A percentile compares a stretch with the other conserved stretches of the same genome.
These are phyloP conservation scores for Wickerhamomyces sp. DNA, from an alignment of 1,139 yeast genomes.

Conservation along the genomic window DNA sequence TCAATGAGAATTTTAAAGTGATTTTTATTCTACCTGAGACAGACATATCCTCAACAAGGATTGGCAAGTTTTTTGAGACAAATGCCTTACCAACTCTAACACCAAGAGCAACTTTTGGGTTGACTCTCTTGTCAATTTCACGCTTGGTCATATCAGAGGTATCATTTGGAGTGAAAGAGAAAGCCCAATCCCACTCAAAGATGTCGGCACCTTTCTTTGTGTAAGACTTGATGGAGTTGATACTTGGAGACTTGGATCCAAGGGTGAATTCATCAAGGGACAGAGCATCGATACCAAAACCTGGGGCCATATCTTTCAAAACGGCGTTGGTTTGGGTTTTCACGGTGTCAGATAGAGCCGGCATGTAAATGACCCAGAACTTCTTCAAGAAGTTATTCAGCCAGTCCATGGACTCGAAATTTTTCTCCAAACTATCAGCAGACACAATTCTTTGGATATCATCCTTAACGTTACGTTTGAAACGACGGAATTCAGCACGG, in stretches of 20 bases:
- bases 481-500: constrained; percentile 65
- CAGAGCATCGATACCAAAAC: constrained; percentile 71
- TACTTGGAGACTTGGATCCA: constrained; percentile 75
- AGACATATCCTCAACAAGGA: constrained; percentile 74
- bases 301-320: constrained; percentile 70
- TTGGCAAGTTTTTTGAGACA: constrained; percentile 68
- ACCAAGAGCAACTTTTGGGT: constrained; percentile 76
- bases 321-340: constrained; percentile 60
- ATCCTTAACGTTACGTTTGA: constrained; percentile 66
- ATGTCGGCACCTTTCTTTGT: constrained; percentile 60
- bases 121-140: constrained; percentile 62
- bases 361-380: constrained; percentile 86
- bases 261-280: constrained; percentile 71
- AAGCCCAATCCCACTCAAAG: constrained; percentile 80
- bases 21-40: constrained; percentile 68
- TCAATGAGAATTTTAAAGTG: constrained; percentile 52
- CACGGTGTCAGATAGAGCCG: constrained; percentile 74
- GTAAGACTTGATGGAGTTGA: constrained; percentile 65
- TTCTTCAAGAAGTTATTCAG: constrained; percentile 68
- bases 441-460: constrained; percentile 63
- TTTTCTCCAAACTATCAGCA: constrained; percentile 53
- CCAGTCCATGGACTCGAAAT: constrained; percentile 76
- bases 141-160: constrained; percentile 77
- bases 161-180: constrained; percentile 75
- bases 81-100: constrained; percentile 76